Percentiles rank a stretch among this genome's conserved stretches.
These are phyloP conservation scores for Fusarium veterinarium DNA, from an alignment of 2,329 filamentous ascomycete genomes.

Conservation along the genomic window DNA sequence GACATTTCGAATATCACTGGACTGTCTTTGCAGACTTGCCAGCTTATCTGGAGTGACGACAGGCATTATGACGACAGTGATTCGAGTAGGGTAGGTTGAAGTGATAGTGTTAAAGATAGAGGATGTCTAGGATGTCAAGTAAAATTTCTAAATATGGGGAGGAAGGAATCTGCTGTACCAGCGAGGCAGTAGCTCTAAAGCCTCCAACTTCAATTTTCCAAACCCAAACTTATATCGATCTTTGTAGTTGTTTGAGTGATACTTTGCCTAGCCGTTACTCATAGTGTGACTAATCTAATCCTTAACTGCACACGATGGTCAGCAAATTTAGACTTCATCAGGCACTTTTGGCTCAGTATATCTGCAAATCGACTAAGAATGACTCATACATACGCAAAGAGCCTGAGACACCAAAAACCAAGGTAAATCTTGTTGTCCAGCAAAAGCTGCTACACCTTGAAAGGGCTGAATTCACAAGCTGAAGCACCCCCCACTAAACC, in stretches of 20 bases:
- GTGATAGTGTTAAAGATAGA: conserved; percentile 8
- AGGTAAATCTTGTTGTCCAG: conserved; percentile 6
- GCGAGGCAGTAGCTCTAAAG: not conserved
- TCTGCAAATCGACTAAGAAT: conserved; percentile 41
- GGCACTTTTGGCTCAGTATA: conserved; percentile 14
- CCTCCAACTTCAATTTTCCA: conserved; percentile 8
- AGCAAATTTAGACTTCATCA: conserved; percentile 26
- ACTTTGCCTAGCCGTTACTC: conserved; percentile 25
- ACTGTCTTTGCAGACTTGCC: conserved; percentile 86
- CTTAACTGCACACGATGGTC: conserved; percentile 27
- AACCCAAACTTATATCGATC: not conserved
- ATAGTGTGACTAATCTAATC: conserved; percentile 43
- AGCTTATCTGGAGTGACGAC: conserved; percentile 92
- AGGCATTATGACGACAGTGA: conserved; percentile 73
- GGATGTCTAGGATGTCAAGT: not conserved
- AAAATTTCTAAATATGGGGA: conserved; percentile 14
- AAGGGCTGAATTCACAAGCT: conserved; percentile 35
- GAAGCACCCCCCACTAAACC: conserved; percentile 45
- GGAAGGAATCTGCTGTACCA: not conserved
- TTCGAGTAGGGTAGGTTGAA: conserved; percentile 16
- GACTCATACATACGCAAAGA: conserved; percentile 41
- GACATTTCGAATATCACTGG: conserved; percentile 93
- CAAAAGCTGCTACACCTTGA: conserved; percentile 7
- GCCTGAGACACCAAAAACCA: conserved; percentile 15
- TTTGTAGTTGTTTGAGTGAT: conserved; percentile 21